Percentiles rank a stretch among this genome's conserved stretches.
phyloP scores from a whole-genome alignment of 2,329 filamentous ascomycete species.

The Lasiodiplodia theobromae region DNA sequence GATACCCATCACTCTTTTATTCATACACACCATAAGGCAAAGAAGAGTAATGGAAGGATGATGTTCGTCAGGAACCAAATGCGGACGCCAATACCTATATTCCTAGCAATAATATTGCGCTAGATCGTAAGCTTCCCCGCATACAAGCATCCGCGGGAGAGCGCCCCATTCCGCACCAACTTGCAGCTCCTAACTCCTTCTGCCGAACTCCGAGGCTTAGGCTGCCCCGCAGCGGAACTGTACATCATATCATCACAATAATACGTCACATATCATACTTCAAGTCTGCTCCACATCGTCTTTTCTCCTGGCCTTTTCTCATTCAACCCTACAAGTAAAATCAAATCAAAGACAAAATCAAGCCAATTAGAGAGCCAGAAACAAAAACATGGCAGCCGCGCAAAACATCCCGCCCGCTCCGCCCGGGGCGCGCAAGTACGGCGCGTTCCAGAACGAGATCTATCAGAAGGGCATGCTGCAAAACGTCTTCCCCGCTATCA shows the following conservation, averaged over 20 bases:
- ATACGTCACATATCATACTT: neutral
- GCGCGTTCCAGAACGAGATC: conserved; percentile 51
- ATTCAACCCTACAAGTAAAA: too few species aligned
- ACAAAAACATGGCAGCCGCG: neutral
- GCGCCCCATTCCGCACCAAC: neutral
- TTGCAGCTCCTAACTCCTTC: neutral
- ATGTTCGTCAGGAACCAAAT: neutral
- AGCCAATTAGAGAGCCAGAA: neutral
- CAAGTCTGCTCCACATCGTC: neutral
- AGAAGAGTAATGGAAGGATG: neutral
- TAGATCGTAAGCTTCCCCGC: conserved; percentile 4
- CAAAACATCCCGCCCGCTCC: conserved; percentile 23
- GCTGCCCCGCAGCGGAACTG: conserved; percentile 13
- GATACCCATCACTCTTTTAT: too few species aligned
- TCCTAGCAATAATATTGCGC: neutral
- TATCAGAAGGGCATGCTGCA: conserved; percentile 61
- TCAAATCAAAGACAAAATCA: too few species aligned
- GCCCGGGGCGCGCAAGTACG: conserved; percentile 45
- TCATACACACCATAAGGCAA: neutral
- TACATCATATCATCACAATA: neutral
- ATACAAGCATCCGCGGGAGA: neutral
- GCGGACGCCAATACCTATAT: neutral
- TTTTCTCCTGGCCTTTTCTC: neutral
- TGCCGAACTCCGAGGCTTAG: conserved; percentile 9
- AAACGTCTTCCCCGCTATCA: conserved; percentile 59